A percentile compares a stretch with the other conserved stretches of the same genome.
Evolutionary conservation across 1,284 basidiomycete genomes (phyloP).

Genomic region (Austropuccinia psidii): DNA sequence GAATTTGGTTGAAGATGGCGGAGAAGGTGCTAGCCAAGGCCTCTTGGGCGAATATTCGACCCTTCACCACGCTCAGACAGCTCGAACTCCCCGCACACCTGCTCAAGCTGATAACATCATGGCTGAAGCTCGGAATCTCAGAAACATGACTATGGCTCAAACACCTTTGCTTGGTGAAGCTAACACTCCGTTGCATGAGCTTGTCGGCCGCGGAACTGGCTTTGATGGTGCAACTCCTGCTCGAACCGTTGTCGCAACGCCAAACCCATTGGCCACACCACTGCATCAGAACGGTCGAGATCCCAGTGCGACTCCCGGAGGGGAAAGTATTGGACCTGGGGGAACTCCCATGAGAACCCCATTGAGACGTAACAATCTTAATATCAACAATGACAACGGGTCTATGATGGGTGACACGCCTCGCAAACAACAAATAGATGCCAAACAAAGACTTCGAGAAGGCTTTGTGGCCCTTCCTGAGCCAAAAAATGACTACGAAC

Average conservation of each 20-base stretch:
- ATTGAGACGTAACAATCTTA: constrained; percentile 69
- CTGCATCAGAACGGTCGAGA: constrained; percentile 52
- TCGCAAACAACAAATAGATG: constrained; percentile 57
- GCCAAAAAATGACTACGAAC: constrained; percentile 96
- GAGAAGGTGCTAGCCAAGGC: constrained; percentile 67
- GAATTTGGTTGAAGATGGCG: constrained; percentile 60
- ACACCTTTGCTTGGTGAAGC: constrained; percentile 94
- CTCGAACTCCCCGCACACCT: constrained; percentile 82
- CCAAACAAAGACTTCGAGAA: constrained; percentile 65
- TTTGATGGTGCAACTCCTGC: constrained; percentile 84
- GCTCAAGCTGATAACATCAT: constrained; percentile 87
- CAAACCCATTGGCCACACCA: constrained; percentile 89
- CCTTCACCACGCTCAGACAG: constrained; percentile 76
- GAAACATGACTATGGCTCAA: constrained; percentile 82
- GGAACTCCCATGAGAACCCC: constrained; percentile 82
- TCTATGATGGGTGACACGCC: constrained; percentile 61
- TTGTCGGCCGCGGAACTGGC: constrained; percentile 63
- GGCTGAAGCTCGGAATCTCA: constrained; percentile 86
- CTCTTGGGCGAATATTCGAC: constrained; percentile 87
- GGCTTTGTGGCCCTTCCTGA: constrained; percentile 78
- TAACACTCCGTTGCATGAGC: constrained; percentile 80
- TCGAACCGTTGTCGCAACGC: constrained; percentile 79
- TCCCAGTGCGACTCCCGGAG: constrained; percentile 59
- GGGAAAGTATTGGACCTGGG: constrained; percentile 50
- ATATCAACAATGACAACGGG: constrained; percentile 68